These are phyloP conservation scores for Sanghuangporus baumii DNA, from an alignment of 1,284 basidiomycete genomes.

Conservation along the genomic window DNA sequence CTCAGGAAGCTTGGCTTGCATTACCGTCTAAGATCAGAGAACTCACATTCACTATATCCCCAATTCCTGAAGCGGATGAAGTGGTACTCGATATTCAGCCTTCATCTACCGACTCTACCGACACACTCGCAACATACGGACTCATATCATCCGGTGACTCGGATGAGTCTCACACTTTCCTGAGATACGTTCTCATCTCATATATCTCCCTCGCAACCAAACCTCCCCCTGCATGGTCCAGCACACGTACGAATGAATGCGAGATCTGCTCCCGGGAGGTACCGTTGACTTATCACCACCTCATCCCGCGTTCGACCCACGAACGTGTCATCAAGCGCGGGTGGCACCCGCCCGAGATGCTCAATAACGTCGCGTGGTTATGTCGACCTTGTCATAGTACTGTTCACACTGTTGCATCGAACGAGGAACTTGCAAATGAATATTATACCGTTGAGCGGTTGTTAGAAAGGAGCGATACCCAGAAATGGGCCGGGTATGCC, in stretches of 20 bases:
- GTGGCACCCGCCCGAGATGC: slow-evolving; percentile 45
- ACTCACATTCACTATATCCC: slow-evolving; percentile 33
- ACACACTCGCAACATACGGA: slow-evolving; percentile 45
- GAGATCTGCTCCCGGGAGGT: slow-evolving; percentile 51
- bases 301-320: slow-evolving; percentile 49
- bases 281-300: slow-evolving; percentile 53
- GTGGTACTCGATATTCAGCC: slow-evolving; percentile 32
- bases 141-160: slow-evolving; percentile 30
- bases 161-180: slow-evolving; percentile 34
- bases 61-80: slow-evolving; percentile 30
- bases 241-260: slow-evolving; percentile 45
- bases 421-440: slow-evolving; percentile 44
- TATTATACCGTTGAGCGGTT: slow-evolving; percentile 46
- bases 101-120: slow-evolving; percentile 41
- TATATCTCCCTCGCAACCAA: slow-evolving; percentile 36
- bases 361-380: slow-evolving; percentile 54
- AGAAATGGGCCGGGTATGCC: slow-evolving; percentile 48
- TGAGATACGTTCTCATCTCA: slow-evolving; percentile 35
- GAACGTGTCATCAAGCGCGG: slow-evolving; percentile 46
- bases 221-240: slow-evolving; percentile 45
- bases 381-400: slow-evolving; percentile 48
- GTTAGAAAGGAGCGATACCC: slow-evolving; percentile 45
- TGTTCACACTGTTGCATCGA: slow-evolving; percentile 43
- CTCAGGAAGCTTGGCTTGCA: slow-evolving; percentile 40
- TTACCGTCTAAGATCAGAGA: slow-evolving; percentile 32